Conservation (phyloP, 2,329 filamentous ascomycete genomes). For the Calcarisporium arbuscula region DNA sequence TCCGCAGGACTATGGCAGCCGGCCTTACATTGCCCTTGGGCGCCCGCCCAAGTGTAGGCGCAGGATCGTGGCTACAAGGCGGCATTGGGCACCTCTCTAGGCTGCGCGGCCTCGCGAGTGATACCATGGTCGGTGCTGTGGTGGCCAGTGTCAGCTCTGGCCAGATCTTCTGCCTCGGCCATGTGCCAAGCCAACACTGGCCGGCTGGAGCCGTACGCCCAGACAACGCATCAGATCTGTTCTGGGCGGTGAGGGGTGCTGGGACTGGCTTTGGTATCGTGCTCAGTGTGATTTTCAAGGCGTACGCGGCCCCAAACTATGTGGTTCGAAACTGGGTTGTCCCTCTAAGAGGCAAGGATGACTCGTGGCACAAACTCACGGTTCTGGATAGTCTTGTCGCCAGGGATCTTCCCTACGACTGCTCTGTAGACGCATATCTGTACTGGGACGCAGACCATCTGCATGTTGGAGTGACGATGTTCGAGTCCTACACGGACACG, state of each 20-base stretch:
- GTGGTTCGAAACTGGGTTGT: constrained; percentile 32
- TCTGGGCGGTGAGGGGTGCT: constrained; percentile 54
- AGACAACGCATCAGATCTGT: constrained; percentile 41
- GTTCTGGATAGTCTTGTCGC: constrained; percentile 34
- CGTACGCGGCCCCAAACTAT: constrained; percentile 36
- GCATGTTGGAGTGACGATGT: constrained; percentile 45
- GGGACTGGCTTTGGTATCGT: constrained; percentile 56
- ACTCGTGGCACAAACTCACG: constrained; percentile 26
- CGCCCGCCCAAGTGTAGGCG: constrained; percentile 55
- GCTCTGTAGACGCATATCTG: constrained; percentile 50
- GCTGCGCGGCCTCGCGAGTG: constrained; percentile 50
- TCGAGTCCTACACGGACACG: constrained; percentile 29
- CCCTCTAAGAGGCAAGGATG: constrained; percentile 19
- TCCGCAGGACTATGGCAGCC: constrained; percentile 36
- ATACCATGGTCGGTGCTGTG: constrained; percentile 54
- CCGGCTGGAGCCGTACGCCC: constrained; percentile 34
- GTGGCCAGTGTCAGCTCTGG: constrained; percentile 45
- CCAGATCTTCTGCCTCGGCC: constrained; percentile 42
- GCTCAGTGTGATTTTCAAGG: constrained; percentile 44
- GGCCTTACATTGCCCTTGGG: constrained; percentile 54
- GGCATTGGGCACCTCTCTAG: constrained; percentile 56
- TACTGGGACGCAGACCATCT: constrained; percentile 40
- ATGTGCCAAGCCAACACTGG: constrained; percentile 38
- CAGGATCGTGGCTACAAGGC: constrained; percentile 58
- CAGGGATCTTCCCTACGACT: constrained; percentile 30